Evolutionary conservation across 345 rosid species (phyloP).

Genomic region (Microthlaspi erraticum): DNA sequence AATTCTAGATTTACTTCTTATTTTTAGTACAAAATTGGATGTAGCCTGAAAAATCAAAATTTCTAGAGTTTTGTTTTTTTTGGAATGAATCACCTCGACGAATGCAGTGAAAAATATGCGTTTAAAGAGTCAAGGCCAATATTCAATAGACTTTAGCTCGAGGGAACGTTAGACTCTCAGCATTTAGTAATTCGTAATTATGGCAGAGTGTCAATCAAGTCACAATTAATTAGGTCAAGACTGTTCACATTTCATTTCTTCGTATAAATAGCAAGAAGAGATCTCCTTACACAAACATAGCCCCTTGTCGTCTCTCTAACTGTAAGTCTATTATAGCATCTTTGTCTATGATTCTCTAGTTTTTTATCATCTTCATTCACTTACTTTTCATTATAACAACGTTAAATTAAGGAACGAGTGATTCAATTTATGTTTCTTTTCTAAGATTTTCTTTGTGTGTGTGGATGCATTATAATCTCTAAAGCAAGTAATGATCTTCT

Average conservation of each 20-base stretch:
- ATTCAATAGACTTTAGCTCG: too few relatives aligned
- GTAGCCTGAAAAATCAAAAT: too few relatives aligned
- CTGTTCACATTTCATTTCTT: neutral
- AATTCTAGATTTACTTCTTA: too few relatives aligned
- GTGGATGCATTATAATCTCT: neutral
- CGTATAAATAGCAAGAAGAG: neutral
- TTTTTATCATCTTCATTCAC: too few relatives aligned
- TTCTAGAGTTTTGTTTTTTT: too few relatives aligned
- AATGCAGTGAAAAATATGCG: neutral
- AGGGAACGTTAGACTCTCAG: slow-evolving; percentile 9
- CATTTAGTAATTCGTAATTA: neutral
- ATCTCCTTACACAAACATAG: neutral
- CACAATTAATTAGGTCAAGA: neutral
- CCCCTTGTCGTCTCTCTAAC: neutral
- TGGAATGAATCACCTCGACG: too few relatives aligned
- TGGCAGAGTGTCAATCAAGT: neutral
- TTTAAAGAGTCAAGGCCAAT: slow-evolving; percentile 8
- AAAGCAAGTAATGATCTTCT: neutral
- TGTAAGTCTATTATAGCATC: slow-evolving; percentile 8
- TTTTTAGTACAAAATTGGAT: too few relatives aligned
- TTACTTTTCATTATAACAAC: too few relatives aligned
- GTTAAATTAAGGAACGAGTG: neutral
- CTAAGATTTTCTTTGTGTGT: neutral
- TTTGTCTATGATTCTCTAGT: neutral
- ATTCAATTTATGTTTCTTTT: neutral